Evolutionary conservation across 495 filamentous ascomycete species (phyloP).

Genomic region (Monascus purpureus): DNA sequence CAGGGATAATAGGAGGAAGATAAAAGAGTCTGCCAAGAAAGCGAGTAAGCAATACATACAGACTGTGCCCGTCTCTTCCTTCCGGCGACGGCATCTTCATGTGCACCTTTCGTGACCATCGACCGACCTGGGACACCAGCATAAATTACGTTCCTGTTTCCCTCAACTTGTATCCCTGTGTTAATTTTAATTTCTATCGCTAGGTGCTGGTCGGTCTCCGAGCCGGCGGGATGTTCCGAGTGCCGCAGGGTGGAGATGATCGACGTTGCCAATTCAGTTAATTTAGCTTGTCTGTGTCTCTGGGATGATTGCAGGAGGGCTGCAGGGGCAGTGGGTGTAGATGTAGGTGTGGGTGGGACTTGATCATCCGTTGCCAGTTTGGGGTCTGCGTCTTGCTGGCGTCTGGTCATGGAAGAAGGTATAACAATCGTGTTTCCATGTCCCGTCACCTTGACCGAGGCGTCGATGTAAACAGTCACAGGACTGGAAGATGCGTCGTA

Average conservation of each 20-base stretch:
- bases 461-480: conserved; percentile 21
- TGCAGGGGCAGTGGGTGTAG: conserved; percentile 1
- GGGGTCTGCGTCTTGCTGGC: neutral
- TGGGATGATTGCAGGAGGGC: conserved; percentile 3
- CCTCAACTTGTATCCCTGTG: conserved; percentile 14
- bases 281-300: conserved; percentile 5
- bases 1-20: no score
- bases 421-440: conserved; percentile 19
- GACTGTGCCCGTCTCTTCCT: conserved; percentile 17
- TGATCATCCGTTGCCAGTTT: neutral
- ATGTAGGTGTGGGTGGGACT: neutral
- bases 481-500: conserved; percentile 1
- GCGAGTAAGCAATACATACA: no score
- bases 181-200: conserved; percentile 11
- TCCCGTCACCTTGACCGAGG: conserved; percentile 21
- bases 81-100: neutral
- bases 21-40: no score
- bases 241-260: conserved; percentile 4
- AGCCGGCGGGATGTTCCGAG: neutral
- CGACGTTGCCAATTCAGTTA: conserved; percentile 7
- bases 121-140: no score
- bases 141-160: conserved; percentile 11
- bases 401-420: conserved; percentile 8
- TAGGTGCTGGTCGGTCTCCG: neutral
- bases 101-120: no score